Percentiles rank a stretch among this genome's conserved stretches.
These are phyloP conservation scores for Plasmodium reichenowi DNA, from an alignment of 169 alveolate species.

Conservation along the genomic window DNA sequence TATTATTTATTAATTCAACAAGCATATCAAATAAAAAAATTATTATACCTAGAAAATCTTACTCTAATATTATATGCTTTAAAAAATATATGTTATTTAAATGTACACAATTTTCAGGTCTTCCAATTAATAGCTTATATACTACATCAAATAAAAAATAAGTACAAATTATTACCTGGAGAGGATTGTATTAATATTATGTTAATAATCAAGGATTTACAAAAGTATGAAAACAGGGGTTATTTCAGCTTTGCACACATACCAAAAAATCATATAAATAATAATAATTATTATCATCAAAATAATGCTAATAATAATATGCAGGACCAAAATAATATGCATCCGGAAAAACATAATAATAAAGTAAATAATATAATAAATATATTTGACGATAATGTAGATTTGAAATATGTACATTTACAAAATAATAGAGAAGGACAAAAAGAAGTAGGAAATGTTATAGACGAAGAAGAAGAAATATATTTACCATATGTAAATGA, in stretches of 20 bases:
- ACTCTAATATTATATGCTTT: conserved; percentile 54
- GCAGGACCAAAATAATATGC: too few species aligned
- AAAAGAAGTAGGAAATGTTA: background rate
- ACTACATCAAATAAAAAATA: conserved; percentile 27
- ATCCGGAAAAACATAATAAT: background rate
- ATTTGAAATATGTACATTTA: background rate
- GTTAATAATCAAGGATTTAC: conserved; percentile 45
- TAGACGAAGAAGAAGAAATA: conserved; percentile 37
- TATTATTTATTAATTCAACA: conserved; percentile 68
- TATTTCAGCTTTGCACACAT: conserved; percentile 3
- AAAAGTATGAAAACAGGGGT: conserved; percentile 26
- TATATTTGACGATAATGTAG: conserved; percentile 42
- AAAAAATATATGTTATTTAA: conserved; percentile 56
- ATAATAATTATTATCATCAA: background rate
- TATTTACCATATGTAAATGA: conserved; percentile 58
- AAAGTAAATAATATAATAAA: background rate
- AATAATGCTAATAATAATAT: background rate
- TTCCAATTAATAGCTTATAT: conserved; percentile 48
- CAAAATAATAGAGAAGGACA: background rate
- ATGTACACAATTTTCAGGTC: conserved; percentile 35
- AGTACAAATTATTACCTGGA: conserved; percentile 51
- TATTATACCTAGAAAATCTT: conserved; percentile 57
- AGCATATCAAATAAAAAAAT: conserved; percentile 34
- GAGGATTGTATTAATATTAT: conserved; percentile 70
- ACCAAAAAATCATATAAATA: background rate